These are phyloP conservation scores for Tricholoma hemisulphureum DNA, from an alignment of 768 basidiomycete genomes.

Conservation along the genomic window DNA sequence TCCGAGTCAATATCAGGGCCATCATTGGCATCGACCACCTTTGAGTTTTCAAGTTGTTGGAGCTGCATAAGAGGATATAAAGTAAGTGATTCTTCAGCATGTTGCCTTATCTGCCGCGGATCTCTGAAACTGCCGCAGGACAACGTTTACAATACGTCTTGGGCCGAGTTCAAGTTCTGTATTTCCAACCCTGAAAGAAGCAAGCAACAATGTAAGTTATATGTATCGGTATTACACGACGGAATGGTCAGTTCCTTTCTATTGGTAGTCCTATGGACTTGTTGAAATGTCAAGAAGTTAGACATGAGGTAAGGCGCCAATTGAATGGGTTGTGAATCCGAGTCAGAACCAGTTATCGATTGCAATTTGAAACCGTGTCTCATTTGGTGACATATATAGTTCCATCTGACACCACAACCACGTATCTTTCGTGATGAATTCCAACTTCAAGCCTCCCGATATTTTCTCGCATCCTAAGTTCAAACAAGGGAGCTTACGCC, in stretches of 20 bases:
- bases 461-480: not conserved
- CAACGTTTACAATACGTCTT: too few relatives aligned
- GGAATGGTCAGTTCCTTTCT: too few relatives aligned
- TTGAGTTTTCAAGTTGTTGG: not conserved
- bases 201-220: too few relatives aligned
- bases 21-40: not conserved
- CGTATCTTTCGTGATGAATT: not conserved
- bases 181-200: too few relatives aligned
- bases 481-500: not conserved
- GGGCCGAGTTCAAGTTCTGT: too few relatives aligned
- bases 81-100: not conserved
- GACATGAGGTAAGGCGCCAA: not conserved
- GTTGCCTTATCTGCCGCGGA: too few relatives aligned
- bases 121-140: too few relatives aligned
- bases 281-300: not conserved
- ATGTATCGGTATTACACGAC: too few relatives aligned
- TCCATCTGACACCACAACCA: too few relatives aligned
- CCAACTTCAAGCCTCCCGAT: not conserved
- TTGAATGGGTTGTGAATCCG: not conserved
- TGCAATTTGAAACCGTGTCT: not conserved
- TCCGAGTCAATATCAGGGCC: not conserved
- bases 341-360: not conserved
- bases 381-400: not conserved
- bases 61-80: not conserved
- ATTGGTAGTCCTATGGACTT: too few relatives aligned